Conservation (phyloP, 2,329 filamentous ascomycete species). For the Daldinia eschscholtzii region DNA sequence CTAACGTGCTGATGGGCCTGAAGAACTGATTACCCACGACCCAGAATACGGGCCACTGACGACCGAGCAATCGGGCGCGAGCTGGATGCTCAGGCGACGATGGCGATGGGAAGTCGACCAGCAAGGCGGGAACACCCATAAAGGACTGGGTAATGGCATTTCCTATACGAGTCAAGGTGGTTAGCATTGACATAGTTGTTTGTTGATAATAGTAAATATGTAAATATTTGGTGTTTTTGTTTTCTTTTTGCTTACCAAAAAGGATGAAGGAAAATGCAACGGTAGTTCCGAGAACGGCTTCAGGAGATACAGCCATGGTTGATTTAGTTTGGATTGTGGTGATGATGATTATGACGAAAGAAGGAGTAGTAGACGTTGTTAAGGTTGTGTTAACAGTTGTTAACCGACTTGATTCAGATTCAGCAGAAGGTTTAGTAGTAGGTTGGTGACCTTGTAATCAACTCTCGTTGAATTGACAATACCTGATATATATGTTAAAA, state of each 20-base stretch:
- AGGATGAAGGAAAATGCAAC: slow-evolving; percentile 64
- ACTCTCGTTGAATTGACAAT: not conserved
- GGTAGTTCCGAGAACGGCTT: slow-evolving; percentile 59
- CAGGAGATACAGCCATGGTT: slow-evolving; percentile 38
- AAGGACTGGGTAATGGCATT: slow-evolving; percentile 66
- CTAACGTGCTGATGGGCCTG: slow-evolving; percentile 63
- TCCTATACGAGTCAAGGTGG: slow-evolving; percentile 50
- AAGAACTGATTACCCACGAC: slow-evolving; percentile 64
- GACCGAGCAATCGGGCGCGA: slow-evolving; percentile 60
- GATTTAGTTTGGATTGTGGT: not conserved
- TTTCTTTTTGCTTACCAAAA: slow-evolving; percentile 53
- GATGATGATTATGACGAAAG: not conserved
- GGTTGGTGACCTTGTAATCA: not conserved
- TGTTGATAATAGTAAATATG: not conserved
- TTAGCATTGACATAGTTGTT: slow-evolving; percentile 8
- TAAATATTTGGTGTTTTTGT: not conserved
- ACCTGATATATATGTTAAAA: slow-evolving; percentile 24
- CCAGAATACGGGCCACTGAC: slow-evolving; percentile 65
- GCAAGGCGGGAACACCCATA: slow-evolving; percentile 63
- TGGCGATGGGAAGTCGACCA: slow-evolving; percentile 60
- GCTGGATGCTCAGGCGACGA: slow-evolving; percentile 56
- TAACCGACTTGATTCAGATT: not conserved
- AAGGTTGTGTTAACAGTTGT: too few relatives aligned
- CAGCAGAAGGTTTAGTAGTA: too few relatives aligned
- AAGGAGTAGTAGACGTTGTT: not conserved